Evolutionary conservation across 768 basidiomycete genomes (phyloP).

Genomic region (Boletus fagicola): DNA sequence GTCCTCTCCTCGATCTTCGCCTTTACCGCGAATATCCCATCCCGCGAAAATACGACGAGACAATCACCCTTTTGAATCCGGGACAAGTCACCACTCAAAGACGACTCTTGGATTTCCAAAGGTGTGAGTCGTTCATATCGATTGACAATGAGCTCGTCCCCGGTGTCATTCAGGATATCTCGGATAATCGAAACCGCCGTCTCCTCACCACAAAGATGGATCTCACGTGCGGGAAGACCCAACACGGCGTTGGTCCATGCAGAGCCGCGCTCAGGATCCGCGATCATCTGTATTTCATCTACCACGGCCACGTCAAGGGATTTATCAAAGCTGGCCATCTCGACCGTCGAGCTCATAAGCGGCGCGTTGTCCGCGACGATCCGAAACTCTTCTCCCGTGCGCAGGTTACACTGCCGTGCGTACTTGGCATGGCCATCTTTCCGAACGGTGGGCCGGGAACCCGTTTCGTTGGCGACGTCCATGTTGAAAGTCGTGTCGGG

Average conservation of each 20-base stretch:
- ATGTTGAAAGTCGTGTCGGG: slow-evolving; percentile 38
- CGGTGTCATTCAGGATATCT: slow-evolving; percentile 66
- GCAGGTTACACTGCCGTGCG: slow-evolving; percentile 72
- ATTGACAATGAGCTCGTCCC: slow-evolving; percentile 77
- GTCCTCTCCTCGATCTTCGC: slow-evolving; percentile 65
- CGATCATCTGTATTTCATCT: slow-evolving; percentile 97
- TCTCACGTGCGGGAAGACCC: slow-evolving; percentile 69
- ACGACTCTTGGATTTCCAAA: slow-evolving; percentile 62
- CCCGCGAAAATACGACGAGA: slow-evolving; percentile 80
- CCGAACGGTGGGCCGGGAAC: slow-evolving; percentile 27
- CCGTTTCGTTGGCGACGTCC: slow-evolving; percentile 22
- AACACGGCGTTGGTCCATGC: slow-evolving; percentile 82
- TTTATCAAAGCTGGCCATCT: slow-evolving; percentile 64
- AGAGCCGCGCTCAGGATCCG: slow-evolving; percentile 70
- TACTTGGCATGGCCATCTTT: slow-evolving; percentile 45
- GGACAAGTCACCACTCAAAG: slow-evolving; percentile 58
- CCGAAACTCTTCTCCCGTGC: slow-evolving; percentile 89
- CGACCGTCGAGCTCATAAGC: slow-evolving; percentile 84
- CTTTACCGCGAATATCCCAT: slow-evolving; percentile 76
- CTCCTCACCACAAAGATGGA: slow-evolving; percentile 96
- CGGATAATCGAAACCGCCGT: slow-evolving; percentile 81
- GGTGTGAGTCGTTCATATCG: slow-evolving; percentile 92
- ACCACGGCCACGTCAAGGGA: slow-evolving; percentile 81
- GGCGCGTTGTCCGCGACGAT: slow-evolving; percentile 56
- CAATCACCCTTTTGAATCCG: slow-evolving; percentile 82